Base-by-base conservation (phyloP, 192 early-diverging fungal genomes). In the Podila verticillata region DNA sequence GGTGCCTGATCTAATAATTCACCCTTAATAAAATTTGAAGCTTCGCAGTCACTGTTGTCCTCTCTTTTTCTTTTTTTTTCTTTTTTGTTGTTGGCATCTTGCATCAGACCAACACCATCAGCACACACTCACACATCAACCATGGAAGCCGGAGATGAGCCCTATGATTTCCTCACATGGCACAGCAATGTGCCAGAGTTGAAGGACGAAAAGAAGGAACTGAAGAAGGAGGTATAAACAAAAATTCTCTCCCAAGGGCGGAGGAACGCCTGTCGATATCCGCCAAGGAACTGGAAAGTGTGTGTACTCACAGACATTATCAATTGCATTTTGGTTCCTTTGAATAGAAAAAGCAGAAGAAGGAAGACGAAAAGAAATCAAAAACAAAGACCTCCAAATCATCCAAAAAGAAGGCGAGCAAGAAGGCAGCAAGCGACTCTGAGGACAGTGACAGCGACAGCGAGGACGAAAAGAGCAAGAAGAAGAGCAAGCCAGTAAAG, bases 161-260 rank as follows among this genome's bases (percentile, higher is more conserved):
- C 77, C 34, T 80, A 80, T 28, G 77, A 80, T 47, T 80, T 80
- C 29, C 39, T 80, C 19, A 72, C 65, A 44, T 80, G 77, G 77
- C 77, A 80, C 66, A 80, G 77, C 77, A 80, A 80, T 80, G 77
- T 56, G 36, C 77, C 77, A 12, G 77, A 68, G 8, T 63, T 71
- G 32, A 79, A 70, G 39, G 75, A 79, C 48, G 75, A 79, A 15
- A 79, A 79, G 54, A 71, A 71, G 35, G 77, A 80, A 34, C 68
- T 68, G 60, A 79, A 79, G 35, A 70, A 80, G 31, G 67, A 72
- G 69, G 75, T 79, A 72, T 6, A 20, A 7, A 29, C 2, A 20
- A 20, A 20, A n/a, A n/a, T n/a, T n/a, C n/a, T n/a, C n/a, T n/a
- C n/a, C n/a, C n/a, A n/a, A n/a, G n/a, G n/a, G 48, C 9, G 7